Percentiles rank a stretch among this genome's conserved stretches.
Evolutionary conservation across 768 basidiomycete species (phyloP).

Genomic region (Obba rivulosa): DNA sequence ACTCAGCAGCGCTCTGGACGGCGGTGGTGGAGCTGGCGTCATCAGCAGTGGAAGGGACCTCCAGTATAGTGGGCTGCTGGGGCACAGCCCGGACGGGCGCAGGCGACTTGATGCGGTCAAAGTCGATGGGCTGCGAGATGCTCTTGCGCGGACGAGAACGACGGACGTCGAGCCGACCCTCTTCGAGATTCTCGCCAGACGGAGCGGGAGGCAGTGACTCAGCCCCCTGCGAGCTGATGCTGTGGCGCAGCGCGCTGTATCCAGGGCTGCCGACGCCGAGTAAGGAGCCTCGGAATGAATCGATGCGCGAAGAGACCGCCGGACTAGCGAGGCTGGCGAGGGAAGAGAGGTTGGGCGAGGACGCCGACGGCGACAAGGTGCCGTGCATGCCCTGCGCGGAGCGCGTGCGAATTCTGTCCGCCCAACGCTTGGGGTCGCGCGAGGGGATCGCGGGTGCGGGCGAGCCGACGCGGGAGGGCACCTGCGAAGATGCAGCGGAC

Average conservation of each 20-base stretch:
- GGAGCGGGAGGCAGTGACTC: neutral
- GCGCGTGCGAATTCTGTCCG: neutral
- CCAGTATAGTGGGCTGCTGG: neutral
- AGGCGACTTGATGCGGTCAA: conserved; percentile 6
- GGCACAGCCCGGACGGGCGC: neutral
- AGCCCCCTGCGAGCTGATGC: neutral
- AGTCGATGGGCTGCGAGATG: conserved; percentile 7
- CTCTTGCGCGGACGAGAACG: conserved; percentile 1
- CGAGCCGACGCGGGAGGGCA: neutral
- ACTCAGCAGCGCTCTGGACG: neutral
- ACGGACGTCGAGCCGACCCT: neutral
- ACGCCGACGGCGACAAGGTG: neutral
- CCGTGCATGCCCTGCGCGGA: neutral
- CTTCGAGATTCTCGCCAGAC: neutral
- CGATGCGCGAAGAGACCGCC: too few relatives aligned
- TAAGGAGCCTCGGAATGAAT: neutral
- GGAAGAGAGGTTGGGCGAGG: neutral
- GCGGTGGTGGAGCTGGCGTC: neutral
- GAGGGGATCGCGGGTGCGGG: neutral
- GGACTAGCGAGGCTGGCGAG: neutral
- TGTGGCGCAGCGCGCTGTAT: neutral
- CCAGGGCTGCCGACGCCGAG: neutral
- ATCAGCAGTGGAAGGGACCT: neutral
- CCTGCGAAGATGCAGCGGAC: neutral
- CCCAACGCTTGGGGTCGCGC: neutral